A percentile compares a stretch with the other conserved stretches of the same genome.
Evolutionary conservation across 352 stramenopile species (phyloP).

Genomic region (Thalassiosira sp.): DNA sequence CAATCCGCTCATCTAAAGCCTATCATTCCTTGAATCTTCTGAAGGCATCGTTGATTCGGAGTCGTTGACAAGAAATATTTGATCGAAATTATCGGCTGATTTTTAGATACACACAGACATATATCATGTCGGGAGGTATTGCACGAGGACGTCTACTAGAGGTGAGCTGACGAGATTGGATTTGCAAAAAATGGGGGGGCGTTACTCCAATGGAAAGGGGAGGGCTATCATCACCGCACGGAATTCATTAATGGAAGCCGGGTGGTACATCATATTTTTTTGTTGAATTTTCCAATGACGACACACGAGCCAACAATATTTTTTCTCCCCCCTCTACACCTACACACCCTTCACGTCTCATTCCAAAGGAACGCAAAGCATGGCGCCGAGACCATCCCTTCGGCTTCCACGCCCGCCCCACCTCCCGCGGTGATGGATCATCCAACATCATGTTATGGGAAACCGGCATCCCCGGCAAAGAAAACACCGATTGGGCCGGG

Average conservation of each 20-base stretch:
- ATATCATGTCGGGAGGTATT: slow-evolving; percentile 50
- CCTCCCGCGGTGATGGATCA: slow-evolving; percentile 90
- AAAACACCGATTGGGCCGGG: slow-evolving; percentile 94
- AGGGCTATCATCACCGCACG: too few relatives aligned
- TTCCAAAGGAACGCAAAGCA: slow-evolving; percentile 80
- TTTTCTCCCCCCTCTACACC: neutral
- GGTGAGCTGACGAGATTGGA: slow-evolving; percentile 15
- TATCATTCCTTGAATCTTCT: too few relatives aligned
- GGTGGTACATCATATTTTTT: neutral
- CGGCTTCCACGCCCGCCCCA: slow-evolving; percentile 96
- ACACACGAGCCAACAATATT: neutral
- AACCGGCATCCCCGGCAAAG: slow-evolving; percentile 95
- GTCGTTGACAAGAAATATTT: too few relatives aligned
- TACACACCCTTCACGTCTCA: neutral
- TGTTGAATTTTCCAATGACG: slow-evolving; percentile 8
- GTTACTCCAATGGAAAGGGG: too few relatives aligned
- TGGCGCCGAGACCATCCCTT: slow-evolving; percentile 93
- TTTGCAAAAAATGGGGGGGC: neutral
- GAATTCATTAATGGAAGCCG: neutral
- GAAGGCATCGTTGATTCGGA: too few relatives aligned
- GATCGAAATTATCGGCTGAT: too few relatives aligned
- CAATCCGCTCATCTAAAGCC: too few relatives aligned
- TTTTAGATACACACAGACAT: too few relatives aligned
- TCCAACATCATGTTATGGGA: slow-evolving; percentile 97
- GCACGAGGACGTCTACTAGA: slow-evolving; percentile 44